Evolutionary conservation across 1,284 basidiomycete genomes (phyloP), one percentile per base, ranked within the genome.

Genomic region (Salmacisia buchloeana): DNA sequence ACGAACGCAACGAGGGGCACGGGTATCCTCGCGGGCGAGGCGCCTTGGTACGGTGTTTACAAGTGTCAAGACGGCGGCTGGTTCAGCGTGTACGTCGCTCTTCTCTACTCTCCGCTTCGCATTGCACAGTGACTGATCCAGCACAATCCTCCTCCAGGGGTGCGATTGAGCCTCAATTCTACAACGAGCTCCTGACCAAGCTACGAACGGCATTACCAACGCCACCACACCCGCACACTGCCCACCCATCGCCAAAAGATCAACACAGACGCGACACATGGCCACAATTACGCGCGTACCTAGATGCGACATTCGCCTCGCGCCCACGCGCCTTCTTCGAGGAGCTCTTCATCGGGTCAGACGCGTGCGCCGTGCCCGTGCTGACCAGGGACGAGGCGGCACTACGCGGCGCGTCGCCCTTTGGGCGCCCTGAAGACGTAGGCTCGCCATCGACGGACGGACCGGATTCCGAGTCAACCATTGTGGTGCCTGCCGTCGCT

Each of bases 11-110:
- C 54, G n/a, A 58, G 75, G 12, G 75, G 75, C 27, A 63, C 59
- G 1, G 89, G 89, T 67, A 63, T 85, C 1, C 84, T 92, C 27
- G 90, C 91, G 70, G 89, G 89, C 0, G 89, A 88, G 2, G 85
- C 89, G 0, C 90, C 90, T 0, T 91, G 87, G 80, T 92, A 92
- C 74, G 84, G 83, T 63, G 82, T 90, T 4, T 92, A 92, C 72
- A 83, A 83, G 0, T 90, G 89, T 73, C 83, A 85, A 60, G 89
- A 89, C 71, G 87, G 87, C 1, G 82, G 83, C 35, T 90, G 85
- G 84, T 88, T 92, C 84, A 86, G 87, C 12, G 85, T 92, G 31
- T 90, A 85, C 18, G 89, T 88, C 69, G 75, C 89, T 13, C 89
- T n/a, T n/a, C 90, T 75, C 85, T 86, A 4, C 85, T 85, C 52